Conservation (phyloP, 768 basidiomycete genomes). For the Leccinum barrowsii region DNA sequence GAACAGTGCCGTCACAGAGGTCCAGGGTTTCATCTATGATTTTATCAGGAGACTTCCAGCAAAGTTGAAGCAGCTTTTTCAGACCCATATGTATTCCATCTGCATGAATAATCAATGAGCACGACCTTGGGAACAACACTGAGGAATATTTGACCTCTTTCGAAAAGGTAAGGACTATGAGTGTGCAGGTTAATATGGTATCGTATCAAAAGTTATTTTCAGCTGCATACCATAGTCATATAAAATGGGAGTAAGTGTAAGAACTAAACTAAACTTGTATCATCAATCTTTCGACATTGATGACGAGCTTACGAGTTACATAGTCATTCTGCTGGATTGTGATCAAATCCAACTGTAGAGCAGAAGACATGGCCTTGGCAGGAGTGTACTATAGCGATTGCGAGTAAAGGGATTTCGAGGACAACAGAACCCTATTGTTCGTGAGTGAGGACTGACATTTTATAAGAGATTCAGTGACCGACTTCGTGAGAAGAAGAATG, state of each 20-base stretch:
- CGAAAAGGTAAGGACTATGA: neutral
- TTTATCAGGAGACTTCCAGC: neutral
- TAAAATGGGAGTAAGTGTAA: neutral
- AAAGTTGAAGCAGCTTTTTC: neutral
- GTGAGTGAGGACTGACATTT: too few relatives aligned
- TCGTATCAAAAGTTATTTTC: neutral
- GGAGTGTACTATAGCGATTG: neutral
- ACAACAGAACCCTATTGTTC: neutral
- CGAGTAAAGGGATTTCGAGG: neutral
- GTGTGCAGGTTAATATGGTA: neutral
- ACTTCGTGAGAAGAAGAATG: neutral
- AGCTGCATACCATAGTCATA: neutral
- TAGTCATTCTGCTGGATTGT: neutral
- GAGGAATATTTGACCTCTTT: neutral
- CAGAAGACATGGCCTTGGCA: neutral
- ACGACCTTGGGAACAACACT: neutral
- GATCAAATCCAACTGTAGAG: neutral
- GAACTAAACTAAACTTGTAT: neutral
- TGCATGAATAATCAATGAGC: neutral
- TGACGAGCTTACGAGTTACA: neutral
- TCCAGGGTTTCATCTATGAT: neutral
- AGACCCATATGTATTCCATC: neutral
- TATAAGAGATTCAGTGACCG: neutral
- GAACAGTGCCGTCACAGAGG: neutral
- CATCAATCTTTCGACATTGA: neutral